These are phyloP conservation scores for Podospora didyma DNA, from an alignment of 495 filamentous ascomycete species.

Conservation along the genomic window DNA sequence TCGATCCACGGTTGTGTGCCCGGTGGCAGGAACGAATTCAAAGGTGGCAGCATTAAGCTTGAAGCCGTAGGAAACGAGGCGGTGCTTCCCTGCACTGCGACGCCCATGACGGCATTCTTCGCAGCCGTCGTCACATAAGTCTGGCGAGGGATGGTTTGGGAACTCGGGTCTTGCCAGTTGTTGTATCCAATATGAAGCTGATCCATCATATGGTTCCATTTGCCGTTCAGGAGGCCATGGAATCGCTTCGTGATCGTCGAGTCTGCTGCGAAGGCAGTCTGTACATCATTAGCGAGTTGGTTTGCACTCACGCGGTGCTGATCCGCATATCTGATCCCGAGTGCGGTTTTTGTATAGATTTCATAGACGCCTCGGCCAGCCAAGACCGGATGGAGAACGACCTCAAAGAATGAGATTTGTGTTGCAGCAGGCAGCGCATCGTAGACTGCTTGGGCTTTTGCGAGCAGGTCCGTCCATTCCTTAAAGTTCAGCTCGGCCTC, in stretches of 20 bases:
- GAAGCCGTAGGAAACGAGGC: conserved; percentile 44
- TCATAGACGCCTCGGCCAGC: conserved; percentile 43
- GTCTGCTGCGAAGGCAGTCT: conserved; percentile 52
- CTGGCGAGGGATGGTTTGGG: conserved; percentile 46
- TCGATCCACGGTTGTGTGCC: conserved; percentile 49
- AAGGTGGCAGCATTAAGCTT: conserved; percentile 42
- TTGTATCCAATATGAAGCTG: conserved; percentile 31
- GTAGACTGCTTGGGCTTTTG: conserved; percentile 46
- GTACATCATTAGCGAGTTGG: conserved; percentile 43
- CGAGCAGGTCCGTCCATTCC: conserved; percentile 49
- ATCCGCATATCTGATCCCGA: conserved; percentile 17
- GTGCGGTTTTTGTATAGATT: conserved; percentile 29
- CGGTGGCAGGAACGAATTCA: conserved; percentile 49
- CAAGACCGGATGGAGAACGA: conserved; percentile 57
- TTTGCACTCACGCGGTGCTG: conserved; percentile 37
- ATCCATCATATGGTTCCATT: conserved; percentile 54
- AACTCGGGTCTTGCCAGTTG: conserved; percentile 55
- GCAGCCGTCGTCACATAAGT: conserved; percentile 38
- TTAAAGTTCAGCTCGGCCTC: conserved; percentile 56
- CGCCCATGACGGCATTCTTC: conserved; percentile 51
- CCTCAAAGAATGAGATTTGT: conserved; percentile 55
- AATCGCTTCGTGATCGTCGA: conserved; percentile 51
- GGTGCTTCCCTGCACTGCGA: conserved; percentile 50
- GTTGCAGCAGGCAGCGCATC: conserved; percentile 32
- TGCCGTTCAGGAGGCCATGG: conserved; percentile 53